Percentiles rank a stretch among this genome's conserved stretches.
phyloP scores from a whole-genome alignment of 1,139 yeast species.

The Geotrichum aggregatum region DNA sequence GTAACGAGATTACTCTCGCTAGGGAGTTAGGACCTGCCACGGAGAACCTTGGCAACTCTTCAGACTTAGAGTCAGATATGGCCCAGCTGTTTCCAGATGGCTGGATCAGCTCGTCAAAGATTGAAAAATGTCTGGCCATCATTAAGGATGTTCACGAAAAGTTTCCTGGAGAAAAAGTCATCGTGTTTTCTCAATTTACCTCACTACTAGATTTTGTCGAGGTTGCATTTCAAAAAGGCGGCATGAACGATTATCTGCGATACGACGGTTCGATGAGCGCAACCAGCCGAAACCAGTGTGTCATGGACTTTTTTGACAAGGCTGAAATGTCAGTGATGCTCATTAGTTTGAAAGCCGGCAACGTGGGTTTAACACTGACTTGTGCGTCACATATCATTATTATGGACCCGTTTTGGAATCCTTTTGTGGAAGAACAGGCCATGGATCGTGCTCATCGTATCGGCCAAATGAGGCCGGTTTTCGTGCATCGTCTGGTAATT shows the following conservation, averaged over 20 bases:
- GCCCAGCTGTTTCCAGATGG: constrained; percentile 32
- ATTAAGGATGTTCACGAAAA: constrained; percentile 43
- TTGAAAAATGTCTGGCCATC: constrained; percentile 48
- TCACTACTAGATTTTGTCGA: constrained; percentile 68
- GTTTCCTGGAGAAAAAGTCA: constrained; percentile 57
- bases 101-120: constrained; percentile 43
- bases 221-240: constrained; percentile 51
- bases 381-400: constrained; percentile 90
- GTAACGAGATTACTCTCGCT: not conserved
- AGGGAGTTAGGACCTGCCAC: not conserved
- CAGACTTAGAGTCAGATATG: constrained; percentile 6
- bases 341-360: constrained; percentile 84
- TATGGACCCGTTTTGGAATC: constrained; percentile 96
- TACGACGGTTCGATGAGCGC: constrained; percentile 83
- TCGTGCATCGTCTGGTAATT: constrained; percentile 66
- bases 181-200: constrained; percentile 84
- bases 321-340: constrained; percentile 53
- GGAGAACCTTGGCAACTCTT: not conserved
- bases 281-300: constrained; percentile 56
- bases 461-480: constrained; percentile 78
- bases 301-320: constrained; percentile 61
- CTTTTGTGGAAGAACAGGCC: constrained; percentile 93
- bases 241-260: constrained; percentile 44
- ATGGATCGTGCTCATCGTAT: constrained; percentile 93
- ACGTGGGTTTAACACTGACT: constrained; percentile 86